Evolutionary conservation across 768 basidiomycete species (phyloP).

Genomic region (Tulasnella sp.): DNA sequence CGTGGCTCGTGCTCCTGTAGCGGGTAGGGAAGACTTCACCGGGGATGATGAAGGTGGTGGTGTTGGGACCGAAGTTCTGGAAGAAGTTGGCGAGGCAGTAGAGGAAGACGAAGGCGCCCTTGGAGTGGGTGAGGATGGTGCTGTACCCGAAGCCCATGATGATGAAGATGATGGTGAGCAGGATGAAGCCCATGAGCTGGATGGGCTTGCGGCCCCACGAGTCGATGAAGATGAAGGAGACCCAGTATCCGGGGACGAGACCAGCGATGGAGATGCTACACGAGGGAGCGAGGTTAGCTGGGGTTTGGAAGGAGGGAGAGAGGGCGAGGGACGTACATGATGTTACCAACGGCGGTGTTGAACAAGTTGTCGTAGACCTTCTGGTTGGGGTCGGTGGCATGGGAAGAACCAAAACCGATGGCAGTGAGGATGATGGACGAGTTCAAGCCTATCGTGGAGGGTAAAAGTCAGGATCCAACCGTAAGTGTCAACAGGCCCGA

Average conservation of each 20-base stretch:
- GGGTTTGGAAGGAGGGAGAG: background rate
- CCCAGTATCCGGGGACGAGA: slow-evolving; percentile 39
- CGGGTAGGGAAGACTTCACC: slow-evolving; percentile 36
- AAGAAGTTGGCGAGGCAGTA: slow-evolving; percentile 37
- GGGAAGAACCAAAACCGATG: slow-evolving; percentile 61
- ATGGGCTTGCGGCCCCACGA: slow-evolving; percentile 77
- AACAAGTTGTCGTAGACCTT: slow-evolving; percentile 55
- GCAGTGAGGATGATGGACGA: slow-evolving; percentile 67
- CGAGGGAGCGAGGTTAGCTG: background rate
- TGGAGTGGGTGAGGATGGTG: slow-evolving; percentile 29
- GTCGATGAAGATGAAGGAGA: slow-evolving; percentile 34
- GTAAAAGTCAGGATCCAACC: background rate
- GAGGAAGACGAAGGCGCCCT: slow-evolving; percentile 35
- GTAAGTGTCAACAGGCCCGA: background rate
- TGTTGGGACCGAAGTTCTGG: slow-evolving; percentile 35
- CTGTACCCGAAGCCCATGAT: slow-evolving; percentile 37
- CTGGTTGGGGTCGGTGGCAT: slow-evolving; percentile 34
- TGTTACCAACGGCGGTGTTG: slow-evolving; percentile 69
- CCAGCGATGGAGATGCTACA: slow-evolving; percentile 33
- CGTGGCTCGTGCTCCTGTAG: slow-evolving; percentile 34
- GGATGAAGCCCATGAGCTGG: slow-evolving; percentile 38
- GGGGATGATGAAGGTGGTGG: slow-evolving; percentile 33
- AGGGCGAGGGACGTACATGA: slow-evolving; percentile 26
- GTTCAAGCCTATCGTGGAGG: slow-evolving; percentile 56
- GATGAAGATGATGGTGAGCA: slow-evolving; percentile 33